phyloP scores from a whole-genome alignment of 2,329 filamentous ascomycete species.

The Pestalotiopsis sp. region DNA sequence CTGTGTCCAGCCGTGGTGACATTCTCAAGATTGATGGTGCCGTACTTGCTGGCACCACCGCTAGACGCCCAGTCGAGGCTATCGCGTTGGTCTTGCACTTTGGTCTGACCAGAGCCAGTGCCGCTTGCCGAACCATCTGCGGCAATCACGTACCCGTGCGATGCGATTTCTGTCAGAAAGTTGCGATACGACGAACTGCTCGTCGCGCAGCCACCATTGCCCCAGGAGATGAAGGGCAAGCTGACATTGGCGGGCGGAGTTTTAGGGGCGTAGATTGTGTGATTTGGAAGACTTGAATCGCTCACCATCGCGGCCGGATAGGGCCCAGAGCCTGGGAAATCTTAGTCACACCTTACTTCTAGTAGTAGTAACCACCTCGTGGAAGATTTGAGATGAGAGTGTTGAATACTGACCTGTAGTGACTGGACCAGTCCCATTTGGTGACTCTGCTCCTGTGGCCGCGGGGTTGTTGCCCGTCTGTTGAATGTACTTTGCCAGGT shows the following conservation, averaged over 20 bases:
- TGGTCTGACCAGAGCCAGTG: conserved; percentile 17
- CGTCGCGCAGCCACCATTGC: conserved; percentile 26
- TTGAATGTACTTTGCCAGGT: conserved; percentile 21
- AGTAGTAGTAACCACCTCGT: background rate
- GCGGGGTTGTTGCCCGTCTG: conserved; percentile 21
- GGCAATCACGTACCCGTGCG: conserved; percentile 25
- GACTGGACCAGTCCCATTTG: background rate
- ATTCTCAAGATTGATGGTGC: conserved; percentile 23
- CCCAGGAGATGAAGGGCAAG: conserved; percentile 24
- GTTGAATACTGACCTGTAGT: background rate
- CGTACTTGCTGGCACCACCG: conserved; percentile 22
- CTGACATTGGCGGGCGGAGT: conserved; percentile 16
- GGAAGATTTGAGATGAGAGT: background rate
- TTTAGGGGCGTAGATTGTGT: conserved; percentile 24
- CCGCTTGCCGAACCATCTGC: conserved; percentile 21
- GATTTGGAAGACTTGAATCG: conserved; percentile 19
- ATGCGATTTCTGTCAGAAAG: conserved; percentile 26
- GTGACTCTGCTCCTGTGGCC: conserved; percentile 20
- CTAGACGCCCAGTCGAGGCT: conserved; percentile 20
- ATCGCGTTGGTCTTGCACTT: conserved; percentile 18
- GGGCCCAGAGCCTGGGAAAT: conserved; percentile 18
- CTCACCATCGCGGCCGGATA: conserved; percentile 21
- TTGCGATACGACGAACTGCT: conserved; percentile 21
- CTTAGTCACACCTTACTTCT: background rate
- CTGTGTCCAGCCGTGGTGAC: conserved; percentile 26